These are phyloP conservation scores for Cladosporium velox DNA, from an alignment of 2,329 filamentous ascomycete genomes.

Conservation along the genomic window DNA sequence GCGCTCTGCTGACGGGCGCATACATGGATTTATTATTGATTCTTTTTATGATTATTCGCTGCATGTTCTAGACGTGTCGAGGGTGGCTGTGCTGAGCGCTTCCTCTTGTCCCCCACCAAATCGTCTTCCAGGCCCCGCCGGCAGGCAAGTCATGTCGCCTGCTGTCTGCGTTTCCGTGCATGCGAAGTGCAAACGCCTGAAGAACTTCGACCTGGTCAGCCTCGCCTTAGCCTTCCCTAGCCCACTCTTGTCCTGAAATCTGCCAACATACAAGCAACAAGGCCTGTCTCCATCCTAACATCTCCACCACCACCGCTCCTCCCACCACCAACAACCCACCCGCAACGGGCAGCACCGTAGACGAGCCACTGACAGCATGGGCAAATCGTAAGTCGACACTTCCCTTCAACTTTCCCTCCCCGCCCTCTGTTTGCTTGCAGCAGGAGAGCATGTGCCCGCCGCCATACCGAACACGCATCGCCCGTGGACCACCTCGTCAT, in stretches of 20 bases:
- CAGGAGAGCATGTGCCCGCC: not conserved
- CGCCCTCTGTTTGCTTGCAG: slow-evolving; percentile 17
- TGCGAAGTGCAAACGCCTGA: not conserved
- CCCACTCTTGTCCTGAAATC: slow-evolving; percentile 9
- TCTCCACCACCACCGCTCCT: not conserved
- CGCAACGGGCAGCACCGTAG: slow-evolving; percentile 1
- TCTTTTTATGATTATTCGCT: not conserved
- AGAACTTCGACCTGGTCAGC: not conserved
- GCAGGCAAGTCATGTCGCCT: not conserved
- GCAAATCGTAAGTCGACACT: slow-evolving; percentile 23
- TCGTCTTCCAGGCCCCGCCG: not conserved
- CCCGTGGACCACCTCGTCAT: not conserved
- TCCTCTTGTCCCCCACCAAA: slow-evolving; percentile 1
- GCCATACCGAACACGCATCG: slow-evolving; percentile 1
- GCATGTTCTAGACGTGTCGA: slow-evolving; percentile 1
- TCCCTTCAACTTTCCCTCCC: slow-evolving; percentile 7
- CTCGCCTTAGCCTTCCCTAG: slow-evolving; percentile 6
- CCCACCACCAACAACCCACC: not conserved
- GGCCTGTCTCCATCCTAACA: not conserved
- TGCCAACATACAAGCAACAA: not conserved
- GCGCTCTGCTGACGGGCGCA: not conserved
- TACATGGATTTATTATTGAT: not conserved
- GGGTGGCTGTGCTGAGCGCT: not conserved
- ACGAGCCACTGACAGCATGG: slow-evolving; percentile 18
- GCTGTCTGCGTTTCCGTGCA: not conserved